Conservation (phyloP, 352 stramenopile genomes). For the Phytophthora boehmeriae region DNA sequence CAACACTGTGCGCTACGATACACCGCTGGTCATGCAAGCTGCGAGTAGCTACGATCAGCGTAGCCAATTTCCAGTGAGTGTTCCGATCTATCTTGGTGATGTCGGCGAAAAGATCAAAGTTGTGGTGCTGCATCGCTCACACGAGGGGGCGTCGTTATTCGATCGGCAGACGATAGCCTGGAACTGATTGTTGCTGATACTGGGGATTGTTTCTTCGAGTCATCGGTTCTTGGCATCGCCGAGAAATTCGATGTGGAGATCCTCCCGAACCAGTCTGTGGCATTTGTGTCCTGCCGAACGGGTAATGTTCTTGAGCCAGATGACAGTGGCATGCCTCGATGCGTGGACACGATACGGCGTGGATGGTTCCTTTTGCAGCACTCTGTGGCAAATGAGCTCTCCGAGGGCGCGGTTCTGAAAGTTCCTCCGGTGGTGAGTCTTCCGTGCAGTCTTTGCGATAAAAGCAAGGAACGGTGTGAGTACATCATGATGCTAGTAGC, state of each 20-base stretch:
- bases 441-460: constrained; percentile 5
- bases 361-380: constrained; percentile 27
- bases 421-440: background rate
- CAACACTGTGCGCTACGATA: constrained; percentile 5
- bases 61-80: constrained; percentile 2
- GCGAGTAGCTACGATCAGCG: background rate
- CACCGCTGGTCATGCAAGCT: constrained; percentile 19
- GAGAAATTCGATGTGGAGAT: constrained; percentile 28
- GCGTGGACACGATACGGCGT: constrained; percentile 24
- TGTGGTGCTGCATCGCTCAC: constrained; percentile 9
- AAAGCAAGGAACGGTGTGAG: constrained; percentile 21
- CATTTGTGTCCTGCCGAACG: constrained; percentile 27
- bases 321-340: constrained; percentile 16
- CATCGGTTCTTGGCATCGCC: constrained; percentile 18
- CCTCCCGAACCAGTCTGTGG: constrained; percentile 18
- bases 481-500: constrained; percentile 29
- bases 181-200: constrained; percentile 30
- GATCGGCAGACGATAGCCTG: constrained; percentile 6
- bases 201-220: constrained; percentile 31
- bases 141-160: constrained; percentile 17
- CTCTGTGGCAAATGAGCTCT: background rate
- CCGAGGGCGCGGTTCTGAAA: constrained; percentile 1
- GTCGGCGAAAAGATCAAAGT: constrained; percentile 9
- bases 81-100: constrained; percentile 11
- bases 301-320: constrained; percentile 26